Percentiles rank a stretch among this genome's conserved stretches.
Evolutionary conservation across 371 early-diverging fungal genomes (phyloP).

Genomic region (Haplosporangium sp.): DNA sequence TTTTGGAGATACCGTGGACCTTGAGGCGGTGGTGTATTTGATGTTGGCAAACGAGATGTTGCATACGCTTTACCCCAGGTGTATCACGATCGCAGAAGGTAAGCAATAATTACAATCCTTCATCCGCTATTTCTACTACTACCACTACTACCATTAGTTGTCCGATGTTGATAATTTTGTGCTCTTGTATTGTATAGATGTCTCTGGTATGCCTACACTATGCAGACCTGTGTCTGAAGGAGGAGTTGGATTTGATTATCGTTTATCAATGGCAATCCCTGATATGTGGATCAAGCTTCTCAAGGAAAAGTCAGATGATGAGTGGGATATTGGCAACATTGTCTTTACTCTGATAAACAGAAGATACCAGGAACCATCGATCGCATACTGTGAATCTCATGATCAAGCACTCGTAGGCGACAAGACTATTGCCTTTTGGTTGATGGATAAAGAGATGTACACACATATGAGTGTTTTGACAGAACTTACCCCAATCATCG

Average conservation of each 20-base stretch:
- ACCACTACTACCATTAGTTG: neutral
- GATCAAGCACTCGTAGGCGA: slow-evolving; percentile 98
- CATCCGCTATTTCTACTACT: too few relatives aligned
- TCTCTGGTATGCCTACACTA: slow-evolving; percentile 98
- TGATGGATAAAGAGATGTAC: slow-evolving; percentile 99
- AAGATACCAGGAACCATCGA: slow-evolving; percentile 86
- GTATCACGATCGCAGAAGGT: slow-evolving; percentile 92
- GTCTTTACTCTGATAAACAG: slow-evolving; percentile 91
- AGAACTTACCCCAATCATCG: slow-evolving; percentile 88
- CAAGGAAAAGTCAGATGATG: slow-evolving; percentile 92
- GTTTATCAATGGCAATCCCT: slow-evolving; percentile 97
- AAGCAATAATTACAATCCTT: slow-evolving; percentile 5
- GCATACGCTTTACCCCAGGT: slow-evolving; percentile 81
- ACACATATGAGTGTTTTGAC: slow-evolving; percentile 89
- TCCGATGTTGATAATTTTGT: neutral
- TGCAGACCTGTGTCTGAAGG: slow-evolving; percentile 92
- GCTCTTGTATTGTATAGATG: slow-evolving; percentile 67
- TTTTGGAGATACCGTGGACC: slow-evolving; percentile 87
- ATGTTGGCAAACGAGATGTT: slow-evolving; percentile 92
- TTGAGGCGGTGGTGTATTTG: slow-evolving; percentile 89
- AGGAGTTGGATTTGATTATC: slow-evolving; percentile 96
- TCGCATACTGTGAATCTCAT: slow-evolving; percentile 95
- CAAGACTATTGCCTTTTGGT: slow-evolving; percentile 97
- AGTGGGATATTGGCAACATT: slow-evolving; percentile 93
- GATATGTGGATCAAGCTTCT: slow-evolving; percentile 99